phyloP scores from a whole-genome alignment of 805 yeast species.

The Hemisphaericaspora nanyangensis region DNA sequence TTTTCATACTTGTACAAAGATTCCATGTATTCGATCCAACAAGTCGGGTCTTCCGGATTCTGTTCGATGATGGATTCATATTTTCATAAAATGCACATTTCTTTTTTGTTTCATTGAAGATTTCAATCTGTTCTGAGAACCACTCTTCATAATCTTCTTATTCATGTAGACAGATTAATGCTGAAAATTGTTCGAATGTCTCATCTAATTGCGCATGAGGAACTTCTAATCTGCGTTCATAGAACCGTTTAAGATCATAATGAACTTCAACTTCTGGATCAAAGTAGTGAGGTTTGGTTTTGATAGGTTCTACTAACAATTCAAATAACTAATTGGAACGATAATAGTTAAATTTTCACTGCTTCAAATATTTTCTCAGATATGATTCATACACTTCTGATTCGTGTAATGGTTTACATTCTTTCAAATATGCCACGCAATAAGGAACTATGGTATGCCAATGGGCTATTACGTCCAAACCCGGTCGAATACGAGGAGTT shows the following conservation, averaged over 20 bases:
- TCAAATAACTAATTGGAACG: no score
- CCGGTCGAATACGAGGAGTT: no score
- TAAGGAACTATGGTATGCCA: no score
- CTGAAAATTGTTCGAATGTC: constrained; percentile 37
- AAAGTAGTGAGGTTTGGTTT: no score
- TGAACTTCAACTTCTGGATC: no score
- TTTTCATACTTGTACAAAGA: constrained; percentile 20
- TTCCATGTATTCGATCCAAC: constrained; percentile 33
- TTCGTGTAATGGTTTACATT: constrained; percentile 3
- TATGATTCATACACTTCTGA: not conserved
- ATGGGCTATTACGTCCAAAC: no score
- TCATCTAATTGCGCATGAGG: constrained; percentile 43
- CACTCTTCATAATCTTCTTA: constrained; percentile 25
- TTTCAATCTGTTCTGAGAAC: constrained; percentile 34
- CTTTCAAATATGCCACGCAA: constrained; percentile 16
- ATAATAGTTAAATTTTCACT: no score
- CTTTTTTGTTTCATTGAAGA: constrained; percentile 26
- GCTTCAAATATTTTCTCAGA: no score
- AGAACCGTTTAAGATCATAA: no score
- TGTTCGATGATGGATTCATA: constrained; percentile 25
- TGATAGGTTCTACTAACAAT: no score
- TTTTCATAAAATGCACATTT: constrained; percentile 29
- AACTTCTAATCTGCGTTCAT: constrained; percentile 27
- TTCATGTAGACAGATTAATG: constrained; percentile 31
- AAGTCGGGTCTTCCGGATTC: constrained; percentile 11